Evolutionary conservation across 2,329 filamentous ascomycete genomes (phyloP).

Genomic region (Chaetomium globosum): DNA sequence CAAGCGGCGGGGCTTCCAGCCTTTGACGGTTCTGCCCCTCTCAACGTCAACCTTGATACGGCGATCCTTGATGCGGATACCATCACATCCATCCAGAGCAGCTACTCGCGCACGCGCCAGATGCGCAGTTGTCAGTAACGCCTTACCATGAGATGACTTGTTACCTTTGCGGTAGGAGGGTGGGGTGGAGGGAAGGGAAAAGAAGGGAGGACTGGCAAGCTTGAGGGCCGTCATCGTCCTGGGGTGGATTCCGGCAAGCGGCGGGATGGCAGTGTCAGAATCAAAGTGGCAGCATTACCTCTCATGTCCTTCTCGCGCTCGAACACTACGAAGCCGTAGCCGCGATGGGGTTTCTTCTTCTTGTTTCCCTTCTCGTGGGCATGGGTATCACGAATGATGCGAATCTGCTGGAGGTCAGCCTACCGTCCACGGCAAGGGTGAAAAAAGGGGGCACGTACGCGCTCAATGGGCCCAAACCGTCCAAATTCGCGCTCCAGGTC

Average conservation of each 20-base stretch:
- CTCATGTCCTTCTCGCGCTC: slow-evolving; percentile 99
- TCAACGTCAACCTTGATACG: slow-evolving; percentile 95
- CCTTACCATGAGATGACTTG: slow-evolving; percentile 54
- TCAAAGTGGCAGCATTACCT: slow-evolving; percentile 69
- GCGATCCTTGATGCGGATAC: slow-evolving; percentile 88
- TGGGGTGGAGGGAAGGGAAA: slow-evolving; percentile 31
- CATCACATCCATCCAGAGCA: slow-evolving; percentile 83
- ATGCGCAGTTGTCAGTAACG: slow-evolving; percentile 69
- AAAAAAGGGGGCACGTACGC: slow-evolving; percentile 58
- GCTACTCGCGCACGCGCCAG: slow-evolving; percentile 67
- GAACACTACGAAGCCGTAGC: slow-evolving; percentile 96
- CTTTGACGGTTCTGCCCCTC: slow-evolving; percentile 88
- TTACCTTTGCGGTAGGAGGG: slow-evolving; percentile 40
- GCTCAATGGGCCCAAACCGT: slow-evolving; percentile 90
- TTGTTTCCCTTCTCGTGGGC: slow-evolving; percentile 70
- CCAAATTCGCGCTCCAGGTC: slow-evolving; percentile 94
- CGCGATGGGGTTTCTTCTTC: slow-evolving; percentile 78
- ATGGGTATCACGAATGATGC: slow-evolving; percentile 79
- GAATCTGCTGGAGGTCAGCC: slow-evolving; percentile 63
- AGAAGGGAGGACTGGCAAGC: slow-evolving; percentile 53
- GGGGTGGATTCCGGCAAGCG: slow-evolving; percentile 23
- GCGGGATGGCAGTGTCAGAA: slow-evolving; percentile 36
- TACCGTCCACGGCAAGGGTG: neutral
- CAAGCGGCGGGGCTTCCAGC: slow-evolving; percentile 88
- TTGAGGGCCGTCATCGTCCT: slow-evolving; percentile 57